Percentiles rank a stretch among this genome's conserved stretches.
phyloP scores from a whole-genome alignment of 176 grass and related monocot genomes.

The Pharus latifolius region DNA sequence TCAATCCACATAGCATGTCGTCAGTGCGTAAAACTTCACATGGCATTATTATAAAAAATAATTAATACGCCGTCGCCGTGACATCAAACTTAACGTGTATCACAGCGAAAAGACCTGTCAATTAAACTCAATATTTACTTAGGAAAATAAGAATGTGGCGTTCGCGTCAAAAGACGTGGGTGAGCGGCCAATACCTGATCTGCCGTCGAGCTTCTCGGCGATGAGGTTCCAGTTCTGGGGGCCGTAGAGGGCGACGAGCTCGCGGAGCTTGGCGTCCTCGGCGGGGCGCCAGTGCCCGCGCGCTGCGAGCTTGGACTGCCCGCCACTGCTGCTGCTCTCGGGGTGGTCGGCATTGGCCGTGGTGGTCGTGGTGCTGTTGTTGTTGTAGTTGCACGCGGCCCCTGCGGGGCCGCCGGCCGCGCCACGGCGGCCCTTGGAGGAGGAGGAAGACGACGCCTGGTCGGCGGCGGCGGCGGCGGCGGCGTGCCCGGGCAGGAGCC shows the following conservation, averaged over 20 bases:
- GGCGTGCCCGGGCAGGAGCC: slow-evolving; percentile 20
- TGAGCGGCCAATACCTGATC: slow-evolving; percentile 39
- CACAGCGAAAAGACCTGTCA: too few relatives aligned
- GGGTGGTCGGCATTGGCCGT: slow-evolving; percentile 27
- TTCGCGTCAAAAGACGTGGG: not conserved
- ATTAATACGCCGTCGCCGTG: too few relatives aligned
- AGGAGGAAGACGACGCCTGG: slow-evolving; percentile 45
- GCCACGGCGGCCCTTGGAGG: slow-evolving; percentile 34
- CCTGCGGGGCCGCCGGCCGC: slow-evolving; percentile 10
- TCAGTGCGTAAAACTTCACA: too few relatives aligned
- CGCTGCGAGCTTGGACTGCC: slow-evolving; percentile 52
- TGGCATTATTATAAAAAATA: too few relatives aligned
- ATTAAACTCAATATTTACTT: too few relatives aligned
- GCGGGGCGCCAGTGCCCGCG: slow-evolving; percentile 86
- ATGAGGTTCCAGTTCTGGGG: slow-evolving; percentile 99
- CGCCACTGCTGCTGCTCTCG: slow-evolving; percentile 50
- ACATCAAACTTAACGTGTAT: too few relatives aligned
- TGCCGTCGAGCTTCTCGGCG: slow-evolving; percentile 76
- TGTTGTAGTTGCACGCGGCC: not conserved
- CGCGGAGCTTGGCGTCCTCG: slow-evolving; percentile 81
- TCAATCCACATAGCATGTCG: not conserved
- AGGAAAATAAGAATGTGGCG: too few relatives aligned
- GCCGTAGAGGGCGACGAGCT: slow-evolving; percentile 71
- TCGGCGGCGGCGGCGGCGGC: slow-evolving; percentile 3
- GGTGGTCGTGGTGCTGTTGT: slow-evolving; percentile 11